Evolutionary conservation across 139 green algal species (phyloP).

Genomic region (Coelastrella sp.): DNA sequence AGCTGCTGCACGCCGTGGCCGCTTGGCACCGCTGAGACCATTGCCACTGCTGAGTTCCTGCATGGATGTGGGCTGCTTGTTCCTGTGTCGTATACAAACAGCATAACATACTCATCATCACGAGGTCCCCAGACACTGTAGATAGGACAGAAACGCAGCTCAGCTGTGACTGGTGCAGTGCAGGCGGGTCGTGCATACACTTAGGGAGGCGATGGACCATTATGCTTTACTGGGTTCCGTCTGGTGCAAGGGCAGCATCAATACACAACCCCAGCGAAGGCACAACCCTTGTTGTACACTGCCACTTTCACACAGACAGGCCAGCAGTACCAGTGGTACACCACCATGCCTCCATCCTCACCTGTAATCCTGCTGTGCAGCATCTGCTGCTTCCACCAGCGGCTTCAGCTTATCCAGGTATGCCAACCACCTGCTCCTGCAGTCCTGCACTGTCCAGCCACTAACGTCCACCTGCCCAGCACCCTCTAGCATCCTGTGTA

Average conservation of each 20-base stretch:
- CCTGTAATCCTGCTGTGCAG: slow-evolving; percentile 8
- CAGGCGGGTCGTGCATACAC: too few species aligned
- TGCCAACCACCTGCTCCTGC: background rate
- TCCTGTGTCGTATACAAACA: background rate
- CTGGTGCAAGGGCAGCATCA: too few species aligned
- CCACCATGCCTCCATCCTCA: too few species aligned
- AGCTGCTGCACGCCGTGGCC: slow-evolving; percentile 28
- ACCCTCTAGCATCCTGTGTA: slow-evolving; percentile 41
- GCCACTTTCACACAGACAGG: too few species aligned
- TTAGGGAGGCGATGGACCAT: too few species aligned
- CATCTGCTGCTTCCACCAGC: slow-evolving; percentile 30
- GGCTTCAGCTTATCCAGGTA: slow-evolving; percentile 34
- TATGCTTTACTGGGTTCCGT: too few species aligned
- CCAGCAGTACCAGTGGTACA: too few species aligned
- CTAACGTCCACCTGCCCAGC: slow-evolving; percentile 7
- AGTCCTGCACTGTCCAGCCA: slow-evolving; percentile 40
- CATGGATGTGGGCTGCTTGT: background rate
- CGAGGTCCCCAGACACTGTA: too few species aligned
- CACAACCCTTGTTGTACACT: too few species aligned
- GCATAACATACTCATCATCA: background rate
- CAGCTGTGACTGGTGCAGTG: background rate
- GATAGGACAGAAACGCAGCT: too few species aligned
- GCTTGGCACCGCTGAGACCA: background rate
- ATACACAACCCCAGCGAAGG: too few species aligned
- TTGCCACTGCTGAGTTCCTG: background rate